Evolutionary conservation across 257 asterid species (phyloP), one percentile per base, ranked within the genome.

Genomic region (Solanum corneliomulleri): DNA sequence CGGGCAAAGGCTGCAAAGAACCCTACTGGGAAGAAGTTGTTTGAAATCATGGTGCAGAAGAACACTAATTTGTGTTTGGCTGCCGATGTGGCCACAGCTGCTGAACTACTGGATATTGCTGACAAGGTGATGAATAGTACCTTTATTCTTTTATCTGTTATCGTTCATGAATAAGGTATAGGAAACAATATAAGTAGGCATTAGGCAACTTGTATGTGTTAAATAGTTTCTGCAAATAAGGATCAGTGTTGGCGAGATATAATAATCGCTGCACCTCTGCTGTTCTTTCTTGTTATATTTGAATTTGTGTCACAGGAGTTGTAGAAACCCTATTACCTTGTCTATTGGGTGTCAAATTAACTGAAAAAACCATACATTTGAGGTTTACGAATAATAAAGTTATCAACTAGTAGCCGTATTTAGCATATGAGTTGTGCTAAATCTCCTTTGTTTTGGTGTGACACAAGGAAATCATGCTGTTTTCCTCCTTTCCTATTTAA

Each of bases 81-180:
- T 91, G 99, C 99, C 88, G 99, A 97, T 88, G 98, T 96, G 91
- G 93, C 98, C 71, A 95, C 99, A 31, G 98, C 98, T 86, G 92
- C 96, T 20, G 99, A 94, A 92, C 91, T 97, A 92, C 98, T 96
- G 88, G 97, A 93, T 83, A 92, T 97, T 86, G 99, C 99, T 41
- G 98, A 97, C 86, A 95, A 92, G 98, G 99, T 96, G 89, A 89
- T 89, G 77, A 23, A 81, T 74, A 85, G 3, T 49, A 29, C 42
- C 29, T 49, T 29, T 80, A 12, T 29, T 7, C 68, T 29, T 78
- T 16, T 11, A 45, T 47, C 37, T 18, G 42, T 47, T 11, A 27
- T 2, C 27, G 6, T 80, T 80, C 44, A 2, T 10, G 68, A 80
- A 80, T 49, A 80, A 80, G 69, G 68, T 47, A 47, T 47, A 16